Evolutionary conservation across 805 yeast genomes (phyloP).

Genomic region (Wickerhamiella allomyrinae): DNA sequence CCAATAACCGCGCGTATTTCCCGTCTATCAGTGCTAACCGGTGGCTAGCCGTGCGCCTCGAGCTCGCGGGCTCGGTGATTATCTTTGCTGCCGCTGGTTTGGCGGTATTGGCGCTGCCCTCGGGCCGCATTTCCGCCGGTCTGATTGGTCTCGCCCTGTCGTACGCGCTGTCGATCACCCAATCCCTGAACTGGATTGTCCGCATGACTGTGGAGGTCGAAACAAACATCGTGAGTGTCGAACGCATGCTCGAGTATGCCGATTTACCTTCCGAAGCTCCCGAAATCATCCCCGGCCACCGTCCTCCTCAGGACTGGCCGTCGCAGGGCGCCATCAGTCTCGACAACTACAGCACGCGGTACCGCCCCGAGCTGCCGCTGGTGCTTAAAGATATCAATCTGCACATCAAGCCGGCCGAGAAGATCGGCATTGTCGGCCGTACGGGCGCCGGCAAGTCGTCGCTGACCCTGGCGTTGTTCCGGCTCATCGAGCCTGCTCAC

Average conservation of each 20-base stretch:
- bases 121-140: constrained; percentile 73
- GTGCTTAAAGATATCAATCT: constrained; percentile 58
- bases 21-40: constrained; percentile 88
- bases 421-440: constrained; percentile 90
- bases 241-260: constrained; percentile 82
- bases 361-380: constrained; percentile 67
- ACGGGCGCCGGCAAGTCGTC: constrained; percentile 96
- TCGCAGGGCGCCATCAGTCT: constrained; percentile 50
- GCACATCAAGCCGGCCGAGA: constrained; percentile 57
- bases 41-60: constrained; percentile 94
- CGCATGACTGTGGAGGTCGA: constrained; percentile 98
- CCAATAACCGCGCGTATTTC: constrained; percentile 81
- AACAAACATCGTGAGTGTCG: constrained; percentile 92
- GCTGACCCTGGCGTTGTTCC: constrained; percentile 65
- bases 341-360: constrained; percentile 64
- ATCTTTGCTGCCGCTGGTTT: constrained; percentile 78
- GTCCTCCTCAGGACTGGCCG: constrained; percentile 59
- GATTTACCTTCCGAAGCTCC: constrained; percentile 77
- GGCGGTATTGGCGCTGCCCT: constrained; percentile 51
- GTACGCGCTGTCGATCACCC: constrained; percentile 86
- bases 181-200: constrained; percentile 91
- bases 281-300: constrained; percentile 44
- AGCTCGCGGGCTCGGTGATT: constrained; percentile 77
- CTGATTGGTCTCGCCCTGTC: constrained; percentile 86
- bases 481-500: constrained; percentile 63